Base-by-base conservation (phyloP, 805 yeast species). In the Isabelozyma pseudorhagii region DNA sequence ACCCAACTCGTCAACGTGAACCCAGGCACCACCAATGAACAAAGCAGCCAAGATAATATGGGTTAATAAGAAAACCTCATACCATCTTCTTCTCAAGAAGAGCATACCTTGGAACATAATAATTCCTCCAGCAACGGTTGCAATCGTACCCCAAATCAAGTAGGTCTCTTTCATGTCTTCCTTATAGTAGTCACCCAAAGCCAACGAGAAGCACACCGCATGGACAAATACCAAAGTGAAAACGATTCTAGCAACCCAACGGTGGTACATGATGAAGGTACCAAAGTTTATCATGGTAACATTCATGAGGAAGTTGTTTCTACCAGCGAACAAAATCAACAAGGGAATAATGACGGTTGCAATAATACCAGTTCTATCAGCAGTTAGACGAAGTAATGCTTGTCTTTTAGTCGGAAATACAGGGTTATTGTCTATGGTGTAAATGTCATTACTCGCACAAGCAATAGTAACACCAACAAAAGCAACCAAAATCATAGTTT, bases 251-350 rank as follows among this genome's bases (percentile, higher is more conserved):
- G 77, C 77, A 40, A 69, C 61, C 78, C 80, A 77, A 54, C 74
- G 73, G 55, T 78, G 82, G 53, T 65, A 74, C n/a, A 67, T 54
- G 36, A 75, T 67, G 56, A 73, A 76, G 3, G 74, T 65, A 28
- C 72, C 64, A 57, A 63, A 76, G 42, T 68, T 69, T 85, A 86
- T 80, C 25, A 85, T 79, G 1, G 89, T 80, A 14, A 80, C 15
- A 80, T 81, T 80, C 51, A 78, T 82, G 49, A 84, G 62, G 45
- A 85, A 62, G 58, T 84, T 84, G 63, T 84, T 84, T 56, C 89
- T 68, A 42, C 87, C 82, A 2, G 87, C 83, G 59, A 84, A 82
- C 46, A 83, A 63, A 34, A 81, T 68, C 43, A 83, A 53, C 42
- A 82, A 62, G 3, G 89, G 89, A 64, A 66, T 76, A 63, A 58